phyloP scores from a whole-genome alignment of 768 basidiomycete genomes.

The Kwoniella heveanensis region DNA sequence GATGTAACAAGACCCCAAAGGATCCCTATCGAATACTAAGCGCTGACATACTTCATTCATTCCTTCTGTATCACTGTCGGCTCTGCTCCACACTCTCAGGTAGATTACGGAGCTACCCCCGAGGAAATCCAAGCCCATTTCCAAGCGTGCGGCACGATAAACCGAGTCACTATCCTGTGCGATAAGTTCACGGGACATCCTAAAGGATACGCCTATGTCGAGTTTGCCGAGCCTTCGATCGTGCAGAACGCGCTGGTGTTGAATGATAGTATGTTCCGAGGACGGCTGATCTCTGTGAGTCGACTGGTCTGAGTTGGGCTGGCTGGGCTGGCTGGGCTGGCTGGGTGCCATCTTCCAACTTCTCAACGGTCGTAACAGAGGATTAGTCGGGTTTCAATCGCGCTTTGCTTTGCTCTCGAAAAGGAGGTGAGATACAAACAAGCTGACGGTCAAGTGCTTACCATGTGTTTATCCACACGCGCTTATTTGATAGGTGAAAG shows the following conservation, averaged over 20 bases:
- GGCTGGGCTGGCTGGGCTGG: no score
- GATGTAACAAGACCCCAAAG: no score
- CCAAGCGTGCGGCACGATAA: slow-evolving; percentile 95
- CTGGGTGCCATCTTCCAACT: no score
- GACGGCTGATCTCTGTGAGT: slow-evolving; percentile 83
- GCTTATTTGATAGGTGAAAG: slow-evolving; percentile 75
- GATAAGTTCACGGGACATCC: slow-evolving; percentile 99
- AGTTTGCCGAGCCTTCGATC: slow-evolving; percentile 90
- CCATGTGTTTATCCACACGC: neutral
- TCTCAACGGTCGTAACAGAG: no score
- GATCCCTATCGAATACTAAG: no score
- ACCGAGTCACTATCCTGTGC: slow-evolving; percentile 97
- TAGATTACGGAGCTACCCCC: slow-evolving; percentile 94
- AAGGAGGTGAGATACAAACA: no score
- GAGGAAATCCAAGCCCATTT: slow-evolving; percentile 98
- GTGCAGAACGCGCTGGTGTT: slow-evolving; percentile 88
- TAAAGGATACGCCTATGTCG: slow-evolving; percentile 98
- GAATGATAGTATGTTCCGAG: slow-evolving; percentile 94
- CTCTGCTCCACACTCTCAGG: slow-evolving; percentile 60
- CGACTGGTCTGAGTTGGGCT: no score
- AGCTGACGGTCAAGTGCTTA: no score
- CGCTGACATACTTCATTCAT: no score
- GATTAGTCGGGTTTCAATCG: no score
- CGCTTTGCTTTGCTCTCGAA: no score
- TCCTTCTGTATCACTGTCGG: no score